A percentile compares a stretch with the other conserved stretches of the same genome.
Evolutionary conservation across 805 yeast genomes (phyloP).

Genomic region (Cyberlindnera euphorbiae): DNA sequence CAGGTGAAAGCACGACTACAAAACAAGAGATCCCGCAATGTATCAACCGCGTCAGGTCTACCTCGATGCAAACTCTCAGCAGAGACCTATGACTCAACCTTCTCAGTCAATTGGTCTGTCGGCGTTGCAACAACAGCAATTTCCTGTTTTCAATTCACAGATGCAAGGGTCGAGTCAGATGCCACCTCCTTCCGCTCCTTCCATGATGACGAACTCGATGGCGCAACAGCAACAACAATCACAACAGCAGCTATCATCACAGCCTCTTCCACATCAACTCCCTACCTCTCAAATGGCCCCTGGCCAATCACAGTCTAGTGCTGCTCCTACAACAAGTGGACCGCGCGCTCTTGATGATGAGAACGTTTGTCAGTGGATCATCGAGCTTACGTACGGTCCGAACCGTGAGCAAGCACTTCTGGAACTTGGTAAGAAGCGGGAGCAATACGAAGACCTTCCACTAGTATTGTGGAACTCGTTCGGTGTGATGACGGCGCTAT

Average conservation of each 20-base stretch:
- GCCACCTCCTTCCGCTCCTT: constrained; percentile 11
- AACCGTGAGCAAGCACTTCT: constrained; percentile 89
- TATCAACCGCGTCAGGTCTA: constrained; percentile 21
- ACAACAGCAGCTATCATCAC: constrained; percentile 15
- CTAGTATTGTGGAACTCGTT: constrained; percentile 91
- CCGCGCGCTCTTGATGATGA: constrained; percentile 61
- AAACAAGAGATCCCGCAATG: constrained; percentile 1
- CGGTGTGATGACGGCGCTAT: constrained; percentile 89
- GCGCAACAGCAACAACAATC: constrained; percentile 13
- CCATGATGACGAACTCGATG: constrained; percentile 2
- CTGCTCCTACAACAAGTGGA: constrained; percentile 9
- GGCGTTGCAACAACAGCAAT: constrained; percentile 17
- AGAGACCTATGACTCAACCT: constrained; percentile 10
- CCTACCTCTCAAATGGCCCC: constrained; percentile 1
- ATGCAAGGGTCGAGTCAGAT: constrained; percentile 5
- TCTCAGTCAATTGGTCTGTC: constrained; percentile 2
- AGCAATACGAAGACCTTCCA: constrained; percentile 91
- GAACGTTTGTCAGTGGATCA: constrained; percentile 84
- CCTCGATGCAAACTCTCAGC: constrained; percentile 13
- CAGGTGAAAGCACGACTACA: no score
- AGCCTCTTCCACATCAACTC: constrained; percentile 12
- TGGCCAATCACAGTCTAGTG: constrained; percentile 6
- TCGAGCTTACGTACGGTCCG: constrained; percentile 84
- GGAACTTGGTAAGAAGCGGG: constrained; percentile 91
- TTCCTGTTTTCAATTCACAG: constrained; percentile 15